Evolutionary conservation across 176 grass and related monocot species (phyloP), one percentile per base, ranked within the genome.

Genomic region (Alloteropsis semialata): DNA sequence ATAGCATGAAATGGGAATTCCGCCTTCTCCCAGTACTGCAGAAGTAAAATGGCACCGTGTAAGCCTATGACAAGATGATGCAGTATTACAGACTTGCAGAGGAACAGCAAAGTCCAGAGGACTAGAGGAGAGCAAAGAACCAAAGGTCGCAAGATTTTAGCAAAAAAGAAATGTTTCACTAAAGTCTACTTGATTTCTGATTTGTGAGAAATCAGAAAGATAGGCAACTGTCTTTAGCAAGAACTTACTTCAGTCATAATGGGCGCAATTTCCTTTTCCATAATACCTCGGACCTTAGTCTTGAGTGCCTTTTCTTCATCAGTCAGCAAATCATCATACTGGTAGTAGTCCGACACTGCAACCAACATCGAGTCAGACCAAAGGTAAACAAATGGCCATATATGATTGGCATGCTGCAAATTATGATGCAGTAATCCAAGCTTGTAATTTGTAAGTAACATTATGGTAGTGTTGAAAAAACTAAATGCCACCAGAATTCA

Each of bases 291-390:
- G 25, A 92, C 95, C 65, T 91, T 92, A 48, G 74, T 91, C 84
- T 92, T 80, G 39, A 97, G 75, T 21, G 36, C 72, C 74, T 76
- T 88, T 48, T 94, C 90, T 86, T 94, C 95, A 50, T 65, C 55
- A 42, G 69, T 92, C 53, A 97, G 85, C 50, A 97, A 85, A 89
- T 97, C 95, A 92, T 97, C 88, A 30, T 91, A 82, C 60, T 94
- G 92, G 85, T 94, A 94, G 80, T 97, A 97, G 74, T 97, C 95
- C 10, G 90, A 97, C 68, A 84, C 95, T 97, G 90, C 78, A 87
- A 56, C 27, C 45, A 18, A 80, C 0, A 88, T 27, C 9, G 14
- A 18, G 15, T 44, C 27, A 45, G 14, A 57, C 55, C 66, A 28
- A 18, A 81, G 74, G 18, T 48, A 45, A 3, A 30, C 54, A 74